These are phyloP conservation scores for Penicillium sp. DNA, from an alignment of 2,329 filamentous ascomycete genomes.

Conservation along the genomic window DNA sequence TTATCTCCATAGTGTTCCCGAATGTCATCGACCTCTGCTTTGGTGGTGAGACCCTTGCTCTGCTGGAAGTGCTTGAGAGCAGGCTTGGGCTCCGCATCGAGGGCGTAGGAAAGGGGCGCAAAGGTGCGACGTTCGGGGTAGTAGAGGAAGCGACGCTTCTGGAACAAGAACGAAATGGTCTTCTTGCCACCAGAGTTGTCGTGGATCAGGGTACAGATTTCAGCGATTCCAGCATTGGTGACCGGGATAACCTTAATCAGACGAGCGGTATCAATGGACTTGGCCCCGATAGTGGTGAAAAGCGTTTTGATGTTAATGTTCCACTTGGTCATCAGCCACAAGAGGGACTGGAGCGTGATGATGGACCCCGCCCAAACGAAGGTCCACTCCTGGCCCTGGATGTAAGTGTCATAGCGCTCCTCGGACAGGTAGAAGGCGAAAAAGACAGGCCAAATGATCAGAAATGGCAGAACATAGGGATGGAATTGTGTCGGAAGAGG, in stretches of 20 bases:
- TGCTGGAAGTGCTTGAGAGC: slow-evolving; percentile 74
- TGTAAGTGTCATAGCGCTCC: slow-evolving; percentile 85
- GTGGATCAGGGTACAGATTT: slow-evolving; percentile 79
- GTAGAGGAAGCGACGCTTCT: slow-evolving; percentile 95
- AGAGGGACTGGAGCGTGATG: slow-evolving; percentile 79
- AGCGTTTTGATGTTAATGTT: slow-evolving; percentile 80
- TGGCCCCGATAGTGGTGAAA: slow-evolving; percentile 75
- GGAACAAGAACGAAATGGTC: slow-evolving; percentile 88
- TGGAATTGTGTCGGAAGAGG: slow-evolving; percentile 79
- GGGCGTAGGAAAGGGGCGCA: slow-evolving; percentile 74
- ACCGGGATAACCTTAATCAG: slow-evolving; percentile 92
- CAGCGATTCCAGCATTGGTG: slow-evolving; percentile 82
- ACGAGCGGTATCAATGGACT: slow-evolving; percentile 69
- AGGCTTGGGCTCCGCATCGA: slow-evolving; percentile 85
- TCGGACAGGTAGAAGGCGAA: slow-evolving; percentile 80
- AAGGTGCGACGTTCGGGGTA: slow-evolving; percentile 71
- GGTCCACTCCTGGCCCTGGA: slow-evolving; percentile 95
- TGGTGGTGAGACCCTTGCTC: slow-evolving; percentile 70
- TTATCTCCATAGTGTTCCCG: slow-evolving; percentile 95
- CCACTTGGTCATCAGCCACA: slow-evolving; percentile 98
- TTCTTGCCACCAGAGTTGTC: slow-evolving; percentile 74
- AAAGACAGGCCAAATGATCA: slow-evolving; percentile 88
- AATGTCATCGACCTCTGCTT: slow-evolving; percentile 74
- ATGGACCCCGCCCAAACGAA: slow-evolving; percentile 92
- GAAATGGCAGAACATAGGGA: slow-evolving; percentile 90